phyloP scores from a whole-genome alignment of 2,329 filamentous ascomycete genomes.

The Fusarium proliferatum region DNA sequence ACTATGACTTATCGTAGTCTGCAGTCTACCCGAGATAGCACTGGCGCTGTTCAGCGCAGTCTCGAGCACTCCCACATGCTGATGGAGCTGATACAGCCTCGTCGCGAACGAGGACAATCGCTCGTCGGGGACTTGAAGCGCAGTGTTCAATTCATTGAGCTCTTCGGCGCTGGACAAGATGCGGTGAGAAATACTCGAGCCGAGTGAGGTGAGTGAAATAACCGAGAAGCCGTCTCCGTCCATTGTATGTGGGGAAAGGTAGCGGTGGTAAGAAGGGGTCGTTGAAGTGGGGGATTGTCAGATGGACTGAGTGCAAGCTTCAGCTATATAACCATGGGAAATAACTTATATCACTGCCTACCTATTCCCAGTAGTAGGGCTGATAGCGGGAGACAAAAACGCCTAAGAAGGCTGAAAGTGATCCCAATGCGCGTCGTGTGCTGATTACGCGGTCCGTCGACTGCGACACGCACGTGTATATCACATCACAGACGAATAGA shows the following conservation, averaged over 20 bases:
- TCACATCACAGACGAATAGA: slow-evolving; percentile 13
- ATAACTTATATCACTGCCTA: neutral
- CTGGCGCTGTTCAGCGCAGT: slow-evolving; percentile 38
- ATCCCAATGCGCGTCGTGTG: slow-evolving; percentile 16
- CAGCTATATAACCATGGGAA: neutral
- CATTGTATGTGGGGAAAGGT: slow-evolving; percentile 38
- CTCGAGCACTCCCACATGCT: slow-evolving; percentile 42
- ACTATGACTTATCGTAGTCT: slow-evolving; percentile 43
- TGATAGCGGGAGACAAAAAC: neutral
- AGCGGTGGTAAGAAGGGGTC: neutral
- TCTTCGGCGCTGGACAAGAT: slow-evolving; percentile 46
- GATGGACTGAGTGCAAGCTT: slow-evolving; percentile 6
- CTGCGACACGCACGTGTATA: slow-evolving; percentile 10
- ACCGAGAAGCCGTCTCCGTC: slow-evolving; percentile 51
- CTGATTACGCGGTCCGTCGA: slow-evolving; percentile 22
- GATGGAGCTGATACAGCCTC: slow-evolving; percentile 44
- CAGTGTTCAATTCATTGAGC: slow-evolving; percentile 43
- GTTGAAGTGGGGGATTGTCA: slow-evolving; percentile 4
- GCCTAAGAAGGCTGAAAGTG: slow-evolving; percentile 15
- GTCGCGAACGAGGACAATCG: slow-evolving; percentile 39
- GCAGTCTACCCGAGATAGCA: slow-evolving; percentile 47
- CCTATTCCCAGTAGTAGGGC: slow-evolving; percentile 15
- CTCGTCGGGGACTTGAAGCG: slow-evolving; percentile 22
- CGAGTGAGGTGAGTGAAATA: slow-evolving; percentile 48
- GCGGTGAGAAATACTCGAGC: slow-evolving; percentile 47